A percentile compares a stretch with the other conserved stretches of the same genome.
Evolutionary conservation across 768 basidiomycete genomes (phyloP).

Genomic region (Hygrocybe coccinea): DNA sequence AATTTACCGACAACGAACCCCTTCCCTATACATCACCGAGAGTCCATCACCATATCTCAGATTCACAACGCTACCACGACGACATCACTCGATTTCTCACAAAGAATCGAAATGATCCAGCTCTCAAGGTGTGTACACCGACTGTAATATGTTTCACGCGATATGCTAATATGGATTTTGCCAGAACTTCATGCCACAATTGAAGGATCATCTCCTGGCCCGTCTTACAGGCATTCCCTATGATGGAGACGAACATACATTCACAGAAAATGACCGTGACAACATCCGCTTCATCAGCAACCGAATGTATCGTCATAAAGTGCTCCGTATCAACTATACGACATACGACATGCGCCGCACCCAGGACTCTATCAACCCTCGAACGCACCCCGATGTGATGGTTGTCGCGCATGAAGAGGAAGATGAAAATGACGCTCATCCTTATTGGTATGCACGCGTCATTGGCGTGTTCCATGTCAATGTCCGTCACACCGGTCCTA

Average conservation of each 20-base stretch:
- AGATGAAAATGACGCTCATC: constrained; percentile 3
- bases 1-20: no score
- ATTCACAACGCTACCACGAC: constrained; percentile 4
- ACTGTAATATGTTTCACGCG: constrained; percentile 12
- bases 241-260: no score
- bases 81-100: constrained; percentile 1
- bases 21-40: no score
- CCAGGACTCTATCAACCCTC: constrained; percentile 32
- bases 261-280: neutral
- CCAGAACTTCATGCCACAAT: no score
- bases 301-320: constrained; percentile 24
- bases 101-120: constrained; percentile 3
- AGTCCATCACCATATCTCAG: neutral
- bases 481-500: constrained; percentile 1
- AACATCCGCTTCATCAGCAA: constrained; percentile 15
- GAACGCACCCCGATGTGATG: constrained; percentile 26
- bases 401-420: constrained; percentile 7
- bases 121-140: constrained; percentile 9
- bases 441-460: constrained; percentile 14
- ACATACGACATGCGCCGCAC: constrained; percentile 24
- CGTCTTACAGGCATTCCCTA: neutral
- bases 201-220: no score
- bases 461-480: constrained; percentile 19
- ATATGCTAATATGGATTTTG: no score
- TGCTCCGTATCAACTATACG: constrained; percentile 25